A percentile compares a stretch with the other conserved stretches of the same genome.
These are phyloP conservation scores for Hypholoma sublateritium DNA, from an alignment of 768 basidiomycete genomes.

Conservation along the genomic window DNA sequence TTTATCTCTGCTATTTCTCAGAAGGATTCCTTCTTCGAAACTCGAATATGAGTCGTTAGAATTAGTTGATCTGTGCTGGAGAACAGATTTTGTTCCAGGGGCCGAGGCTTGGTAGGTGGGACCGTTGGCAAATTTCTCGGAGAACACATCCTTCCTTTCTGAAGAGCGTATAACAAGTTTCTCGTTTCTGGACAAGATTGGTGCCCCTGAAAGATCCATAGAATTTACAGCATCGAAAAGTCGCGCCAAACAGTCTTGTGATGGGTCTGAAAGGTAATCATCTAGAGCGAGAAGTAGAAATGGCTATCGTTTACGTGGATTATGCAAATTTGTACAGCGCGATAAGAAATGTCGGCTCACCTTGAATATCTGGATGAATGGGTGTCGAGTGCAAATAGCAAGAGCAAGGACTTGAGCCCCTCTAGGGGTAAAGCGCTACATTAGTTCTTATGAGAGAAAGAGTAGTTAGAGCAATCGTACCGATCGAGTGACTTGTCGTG, in stretches of 20 bases:
- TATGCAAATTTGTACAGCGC: background rate
- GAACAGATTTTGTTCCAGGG: conserved; percentile 23
- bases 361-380: conserved; percentile 96
- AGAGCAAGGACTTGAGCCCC: conserved; percentile 94
- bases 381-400: conserved; percentile 90
- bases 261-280: conserved; percentile 89
- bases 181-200: conserved; percentile 76
- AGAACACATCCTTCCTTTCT: conserved; percentile 90
- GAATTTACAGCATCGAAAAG: conserved; percentile 93
- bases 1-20: conserved; percentile 35
- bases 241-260: conserved; percentile 85
- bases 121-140: conserved; percentile 69
- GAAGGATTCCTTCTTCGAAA: conserved; percentile 67
- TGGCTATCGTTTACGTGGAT: conserved; percentile 49
- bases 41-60: conserved; percentile 66
- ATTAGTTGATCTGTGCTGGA: conserved; percentile 48
- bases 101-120: conserved; percentile 25
- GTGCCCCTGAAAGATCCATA: conserved; percentile 82
- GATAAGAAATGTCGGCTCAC: conserved; percentile 34
- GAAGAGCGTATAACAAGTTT: conserved; percentile 87
- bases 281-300: conserved; percentile 92
- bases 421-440: conserved; percentile 37
- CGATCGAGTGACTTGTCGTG: conserved; percentile 81
- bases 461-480: conserved; percentile 33
- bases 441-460: background rate